Percentiles rank a stretch among this genome's conserved stretches.
Evolutionary conservation across 495 filamentous ascomycete genomes (phyloP).

Genomic region (Neurospora sp.): DNA sequence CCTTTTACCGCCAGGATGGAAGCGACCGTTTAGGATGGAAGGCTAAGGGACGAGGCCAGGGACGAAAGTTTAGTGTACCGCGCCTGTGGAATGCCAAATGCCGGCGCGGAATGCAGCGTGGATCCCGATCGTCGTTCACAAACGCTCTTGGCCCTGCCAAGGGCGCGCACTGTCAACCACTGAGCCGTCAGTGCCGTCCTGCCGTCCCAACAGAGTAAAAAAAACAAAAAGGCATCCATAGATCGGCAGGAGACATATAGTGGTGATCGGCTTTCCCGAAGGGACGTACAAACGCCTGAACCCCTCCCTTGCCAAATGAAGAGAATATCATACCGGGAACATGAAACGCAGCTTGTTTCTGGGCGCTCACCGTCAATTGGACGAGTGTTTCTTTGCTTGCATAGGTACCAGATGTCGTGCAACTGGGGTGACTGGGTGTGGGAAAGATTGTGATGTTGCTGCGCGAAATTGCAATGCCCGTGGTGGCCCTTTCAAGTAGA

Average conservation of each 20-base stretch:
- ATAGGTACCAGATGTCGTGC: neutral
- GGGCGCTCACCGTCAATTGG: neutral
- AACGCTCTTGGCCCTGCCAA: neutral
- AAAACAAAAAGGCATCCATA: neutral
- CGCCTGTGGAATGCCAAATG: neutral
- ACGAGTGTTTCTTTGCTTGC: neutral
- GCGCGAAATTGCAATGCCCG: neutral
- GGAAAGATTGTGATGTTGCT: neutral
- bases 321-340: neutral
- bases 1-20: neutral
- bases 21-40: neutral
- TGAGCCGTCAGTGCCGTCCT: neutral
- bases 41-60: neutral
- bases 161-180: neutral
- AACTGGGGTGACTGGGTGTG: neutral
- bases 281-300: neutral
- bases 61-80: neutral
- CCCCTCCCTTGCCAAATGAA: neutral
- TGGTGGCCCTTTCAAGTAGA: neutral
- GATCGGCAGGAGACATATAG: neutral
- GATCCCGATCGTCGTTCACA: neutral
- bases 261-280: neutral
- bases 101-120: neutral
- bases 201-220: neutral
- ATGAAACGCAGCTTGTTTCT: neutral